These are phyloP conservation scores for Pseudonitzschia delicatissima DNA, from an alignment of 108 stramenopile genomes.

Conservation along the genomic window DNA sequence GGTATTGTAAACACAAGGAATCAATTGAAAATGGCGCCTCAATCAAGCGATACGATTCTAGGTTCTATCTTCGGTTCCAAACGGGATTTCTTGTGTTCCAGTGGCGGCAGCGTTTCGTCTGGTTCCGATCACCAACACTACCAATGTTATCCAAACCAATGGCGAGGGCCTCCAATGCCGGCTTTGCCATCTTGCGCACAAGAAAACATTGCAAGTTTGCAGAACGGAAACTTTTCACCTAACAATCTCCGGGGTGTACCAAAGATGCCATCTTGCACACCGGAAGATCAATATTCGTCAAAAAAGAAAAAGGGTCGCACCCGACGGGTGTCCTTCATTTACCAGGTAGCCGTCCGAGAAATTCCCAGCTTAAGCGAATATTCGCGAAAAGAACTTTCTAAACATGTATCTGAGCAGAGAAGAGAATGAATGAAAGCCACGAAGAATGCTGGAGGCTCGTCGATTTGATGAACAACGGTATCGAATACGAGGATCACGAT, in stretches of 20 bases:
- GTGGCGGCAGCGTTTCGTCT: not conserved
- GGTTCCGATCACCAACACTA: constrained; percentile 1
- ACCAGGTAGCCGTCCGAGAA: not conserved
- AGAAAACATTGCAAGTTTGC: not conserved
- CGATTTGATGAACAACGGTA: constrained; percentile 33
- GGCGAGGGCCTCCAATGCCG: not conserved
- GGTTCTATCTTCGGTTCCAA: constrained; percentile 5
- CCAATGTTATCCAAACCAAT: not conserved
- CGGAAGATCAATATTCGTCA: not conserved
- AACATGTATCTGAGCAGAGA: constrained; percentile 23
- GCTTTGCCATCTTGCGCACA: not conserved
- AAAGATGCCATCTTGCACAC: constrained; percentile 5
- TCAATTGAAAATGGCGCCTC: not conserved
- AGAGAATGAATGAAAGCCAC: constrained; percentile 31
- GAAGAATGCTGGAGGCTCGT: constrained; percentile 31
- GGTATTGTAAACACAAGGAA: not conserved
- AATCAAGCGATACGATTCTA: not conserved
- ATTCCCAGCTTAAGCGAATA: constrained; percentile 1
- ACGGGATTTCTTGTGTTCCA: not conserved
- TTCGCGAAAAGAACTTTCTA: not conserved
- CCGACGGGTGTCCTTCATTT: constrained; percentile 1
- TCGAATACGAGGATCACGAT: constrained; percentile 27
- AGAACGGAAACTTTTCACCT: not conserved
- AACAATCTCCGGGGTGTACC: not conserved
- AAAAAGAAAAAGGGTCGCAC: constrained; percentile 1